These are phyloP conservation scores for Tylopilus felleus DNA, from an alignment of 768 basidiomycete genomes.

Conservation along the genomic window DNA sequence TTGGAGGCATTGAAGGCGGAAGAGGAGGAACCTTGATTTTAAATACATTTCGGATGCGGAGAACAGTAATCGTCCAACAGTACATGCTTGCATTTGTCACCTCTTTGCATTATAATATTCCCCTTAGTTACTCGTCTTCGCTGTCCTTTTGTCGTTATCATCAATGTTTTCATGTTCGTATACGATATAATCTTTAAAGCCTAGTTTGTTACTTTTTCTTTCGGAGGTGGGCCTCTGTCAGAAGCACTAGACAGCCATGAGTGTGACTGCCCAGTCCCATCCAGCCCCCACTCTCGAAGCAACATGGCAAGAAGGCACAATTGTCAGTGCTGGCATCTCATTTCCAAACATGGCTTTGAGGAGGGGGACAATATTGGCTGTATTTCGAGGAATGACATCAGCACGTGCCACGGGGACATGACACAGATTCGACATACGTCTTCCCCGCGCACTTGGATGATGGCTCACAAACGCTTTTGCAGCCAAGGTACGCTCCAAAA, in stretches of 20 bases:
- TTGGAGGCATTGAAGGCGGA: constrained; percentile 75
- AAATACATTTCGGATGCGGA: not conserved
- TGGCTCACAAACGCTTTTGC: constrained; percentile 27
- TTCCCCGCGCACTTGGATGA: constrained; percentile 1
- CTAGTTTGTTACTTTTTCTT: not conserved
- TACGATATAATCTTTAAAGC: not conserved
- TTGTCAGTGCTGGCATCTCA: constrained; percentile 28
- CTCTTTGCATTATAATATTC: constrained; percentile 4
- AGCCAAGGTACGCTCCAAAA: constrained; percentile 19
- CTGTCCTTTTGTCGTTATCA: not conserved
- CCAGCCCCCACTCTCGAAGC: constrained; percentile 18
- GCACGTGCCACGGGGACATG: not conserved
- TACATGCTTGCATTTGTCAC: constrained; percentile 17
- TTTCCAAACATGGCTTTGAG: constrained; percentile 20
- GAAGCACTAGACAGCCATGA: constrained; percentile 25
- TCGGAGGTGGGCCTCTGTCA: not conserved
- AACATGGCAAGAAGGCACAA: constrained; percentile 21
- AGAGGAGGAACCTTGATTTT: constrained; percentile 41
- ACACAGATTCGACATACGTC: constrained; percentile 14
- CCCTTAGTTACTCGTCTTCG: not conserved
- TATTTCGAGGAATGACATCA: not conserved
- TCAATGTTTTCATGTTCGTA: not conserved
- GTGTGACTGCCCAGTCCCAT: constrained; percentile 30
- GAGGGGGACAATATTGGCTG: constrained; percentile 20
- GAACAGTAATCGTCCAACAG: not conserved